These are phyloP conservation scores for Agastache rugosa DNA, from an alignment of 257 asterid species.

Conservation along the genomic window DNA sequence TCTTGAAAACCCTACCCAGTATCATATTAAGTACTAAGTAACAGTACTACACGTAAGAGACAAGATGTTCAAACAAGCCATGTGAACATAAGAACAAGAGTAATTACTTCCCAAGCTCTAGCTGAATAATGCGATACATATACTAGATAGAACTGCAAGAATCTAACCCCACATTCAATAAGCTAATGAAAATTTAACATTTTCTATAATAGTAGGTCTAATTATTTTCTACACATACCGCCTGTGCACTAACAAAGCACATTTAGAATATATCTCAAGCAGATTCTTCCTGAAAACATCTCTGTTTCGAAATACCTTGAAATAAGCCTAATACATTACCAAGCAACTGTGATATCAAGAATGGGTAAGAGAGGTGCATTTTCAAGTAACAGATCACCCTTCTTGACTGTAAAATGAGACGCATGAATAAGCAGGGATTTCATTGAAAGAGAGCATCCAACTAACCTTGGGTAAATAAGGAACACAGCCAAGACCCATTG, in stretches of 20 bases:
- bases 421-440: conserved; percentile 11
- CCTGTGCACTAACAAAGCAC: conserved; percentile 14
- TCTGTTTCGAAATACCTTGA: not conserved
- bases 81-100: conserved; percentile 11
- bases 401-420: conserved; percentile 11
- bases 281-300: conserved; percentile 10
- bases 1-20: conserved; percentile 28
- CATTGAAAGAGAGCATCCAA: conserved; percentile 30
- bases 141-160: not conserved
- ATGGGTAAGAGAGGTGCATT: conserved; percentile 22
- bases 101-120: conserved; percentile 3
- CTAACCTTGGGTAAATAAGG: conserved; percentile 99
- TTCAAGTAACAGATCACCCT: conserved; percentile 23
- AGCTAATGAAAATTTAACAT: not conserved
- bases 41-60: not conserved
- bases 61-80: not conserved
- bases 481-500: conserved; percentile 98
- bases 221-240: conserved; percentile 1
- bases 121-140: conserved; percentile 7
- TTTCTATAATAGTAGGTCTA: not conserved
- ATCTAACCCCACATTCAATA: not conserved
- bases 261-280: not conserved
- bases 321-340: conserved; percentile 6
- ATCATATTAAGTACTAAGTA: conserved; percentile 2
- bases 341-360: conserved; percentile 4